Evolutionary conservation across 441 rosid genomes (phyloP), one percentile per base, ranked within the genome.

Genomic region (Erodium moschatum): DNA sequence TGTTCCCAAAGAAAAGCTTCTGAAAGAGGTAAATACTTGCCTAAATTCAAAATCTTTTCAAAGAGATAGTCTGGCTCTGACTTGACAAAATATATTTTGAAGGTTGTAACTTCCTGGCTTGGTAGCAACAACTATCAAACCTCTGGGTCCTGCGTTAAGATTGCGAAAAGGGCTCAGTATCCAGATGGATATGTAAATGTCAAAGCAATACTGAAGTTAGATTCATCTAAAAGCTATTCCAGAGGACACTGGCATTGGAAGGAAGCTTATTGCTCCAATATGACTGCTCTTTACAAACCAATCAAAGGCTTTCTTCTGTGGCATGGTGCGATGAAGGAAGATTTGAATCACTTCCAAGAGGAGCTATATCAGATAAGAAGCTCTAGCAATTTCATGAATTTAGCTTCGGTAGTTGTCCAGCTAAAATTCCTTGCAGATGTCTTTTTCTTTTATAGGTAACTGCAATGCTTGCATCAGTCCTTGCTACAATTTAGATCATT

Each of bases 381-480:
- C 31, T 77, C 83, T 48, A 79, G 67, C 7, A 79, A 54, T 73
- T 66, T 70, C 72, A 56, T 72, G 60, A 75, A 83, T 73, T 70
- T 82, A 38, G 77, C 76, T 54, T 72, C 84, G 66, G 54, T 80
- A 7, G 66, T 84, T 69, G 80, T 74, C 75, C 82, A 81, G 66
- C 69, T 90, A 65, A 88, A 87, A 73, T 87, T 92, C 74, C 84
- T 88, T 67, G 81, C 82, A 12, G 89, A 87, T 78, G 82, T 92
- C 67, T 73, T 90, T 72, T 79, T 81, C 75, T 85, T 87, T 75
- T 87, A 90, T 77, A 80, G 96, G 97, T 92, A 87, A 61, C n/a
- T 64, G 38, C 38, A 33, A 33, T 33, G 38, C 38, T 33, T 33
- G 38, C 38, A 33, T 33, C 38, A 33, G 38, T 33, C 5, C 6